Evolutionary conservation across 768 basidiomycete species (phyloP).

Genomic region (Boletus edulis): DNA sequence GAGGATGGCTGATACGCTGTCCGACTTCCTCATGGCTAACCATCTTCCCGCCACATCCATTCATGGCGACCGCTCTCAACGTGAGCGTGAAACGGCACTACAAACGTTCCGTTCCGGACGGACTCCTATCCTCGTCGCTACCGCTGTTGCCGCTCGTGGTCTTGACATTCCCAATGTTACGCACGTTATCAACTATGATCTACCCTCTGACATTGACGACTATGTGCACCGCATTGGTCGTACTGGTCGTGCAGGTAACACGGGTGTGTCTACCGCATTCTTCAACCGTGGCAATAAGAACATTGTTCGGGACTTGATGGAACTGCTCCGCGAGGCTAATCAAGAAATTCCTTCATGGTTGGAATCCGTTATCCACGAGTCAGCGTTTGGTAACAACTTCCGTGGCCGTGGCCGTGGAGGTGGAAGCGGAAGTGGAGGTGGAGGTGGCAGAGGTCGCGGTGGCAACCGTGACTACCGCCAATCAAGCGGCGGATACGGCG

Average conservation of each 20-base stretch:
- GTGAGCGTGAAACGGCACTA: slow-evolving; percentile 94
- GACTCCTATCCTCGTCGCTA: slow-evolving; percentile 96
- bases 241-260: slow-evolving; percentile 98
- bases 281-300: slow-evolving; percentile 92
- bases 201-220: slow-evolving; percentile 97
- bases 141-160: slow-evolving; percentile 97
- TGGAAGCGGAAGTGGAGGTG: slow-evolving; percentile 34
- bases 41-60: slow-evolving; percentile 91
- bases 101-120: slow-evolving; percentile 94
- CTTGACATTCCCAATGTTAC: slow-evolving; percentile 99
- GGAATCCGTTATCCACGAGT: slow-evolving; percentile 80
- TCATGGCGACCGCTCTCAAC: slow-evolving; percentile 96
- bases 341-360: slow-evolving; percentile 93
- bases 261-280: slow-evolving; percentile 93
- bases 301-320: slow-evolving; percentile 88
- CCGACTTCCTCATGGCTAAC: slow-evolving; percentile 88
- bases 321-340: slow-evolving; percentile 93
- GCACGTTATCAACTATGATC: slow-evolving; percentile 97
- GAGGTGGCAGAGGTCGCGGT: slow-evolving; percentile 34
- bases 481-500: slow-evolving; percentile 24
- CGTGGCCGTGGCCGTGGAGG: slow-evolving; percentile 54
- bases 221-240: slow-evolving; percentile 98
- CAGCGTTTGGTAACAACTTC: slow-evolving; percentile 60
- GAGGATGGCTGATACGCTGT: slow-evolving; percentile 98
- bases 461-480: slow-evolving; percentile 36